Evolutionary conservation across 495 filamentous ascomycete species (phyloP).

Genomic region (Hyaloscypha hepaticicola): DNA sequence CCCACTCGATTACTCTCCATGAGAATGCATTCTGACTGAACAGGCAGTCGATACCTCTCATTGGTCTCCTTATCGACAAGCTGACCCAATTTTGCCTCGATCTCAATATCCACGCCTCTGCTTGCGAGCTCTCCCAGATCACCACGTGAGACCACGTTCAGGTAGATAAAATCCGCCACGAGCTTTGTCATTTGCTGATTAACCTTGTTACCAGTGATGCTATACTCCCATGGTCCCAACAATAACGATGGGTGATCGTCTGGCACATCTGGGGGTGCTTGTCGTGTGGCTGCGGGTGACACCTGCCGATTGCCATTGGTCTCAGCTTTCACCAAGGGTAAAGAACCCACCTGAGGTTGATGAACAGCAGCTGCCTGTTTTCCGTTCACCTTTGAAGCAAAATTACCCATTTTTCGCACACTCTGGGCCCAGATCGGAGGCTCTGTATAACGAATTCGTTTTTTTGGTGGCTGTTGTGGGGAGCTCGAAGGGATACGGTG

Average conservation of each 20-base stretch:
- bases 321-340: slow-evolving; percentile 28
- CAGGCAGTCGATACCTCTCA: slow-evolving; percentile 62
- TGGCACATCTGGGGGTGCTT: slow-evolving; percentile 13
- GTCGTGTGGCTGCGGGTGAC: slow-evolving; percentile 20
- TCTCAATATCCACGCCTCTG: slow-evolving; percentile 73
- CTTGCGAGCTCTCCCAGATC: slow-evolving; percentile 52
- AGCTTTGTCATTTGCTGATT: slow-evolving; percentile 63
- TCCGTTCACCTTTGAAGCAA: slow-evolving; percentile 26
- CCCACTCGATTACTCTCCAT: slow-evolving; percentile 46
- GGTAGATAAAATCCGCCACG: slow-evolving; percentile 74
- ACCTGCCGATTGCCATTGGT: slow-evolving; percentile 27
- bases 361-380: slow-evolving; percentile 17
- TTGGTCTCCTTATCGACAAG: slow-evolving; percentile 69
- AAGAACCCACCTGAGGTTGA: slow-evolving; percentile 21
- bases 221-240: slow-evolving; percentile 71
- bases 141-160: slow-evolving; percentile 59
- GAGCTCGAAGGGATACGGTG: slow-evolving; percentile 32
- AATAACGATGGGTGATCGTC: slow-evolving; percentile 32
- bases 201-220: slow-evolving; percentile 63
- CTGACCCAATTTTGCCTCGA: slow-evolving; percentile 87
- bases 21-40: slow-evolving; percentile 66
- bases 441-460: slow-evolving; percentile 38
- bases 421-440: slow-evolving; percentile 48
- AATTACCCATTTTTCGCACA: slow-evolving; percentile 11
- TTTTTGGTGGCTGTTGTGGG: slow-evolving; percentile 36